Evolutionary conservation across 2,329 filamentous ascomycete species (phyloP).

Genomic region (Calonectria ilicicola): DNA sequence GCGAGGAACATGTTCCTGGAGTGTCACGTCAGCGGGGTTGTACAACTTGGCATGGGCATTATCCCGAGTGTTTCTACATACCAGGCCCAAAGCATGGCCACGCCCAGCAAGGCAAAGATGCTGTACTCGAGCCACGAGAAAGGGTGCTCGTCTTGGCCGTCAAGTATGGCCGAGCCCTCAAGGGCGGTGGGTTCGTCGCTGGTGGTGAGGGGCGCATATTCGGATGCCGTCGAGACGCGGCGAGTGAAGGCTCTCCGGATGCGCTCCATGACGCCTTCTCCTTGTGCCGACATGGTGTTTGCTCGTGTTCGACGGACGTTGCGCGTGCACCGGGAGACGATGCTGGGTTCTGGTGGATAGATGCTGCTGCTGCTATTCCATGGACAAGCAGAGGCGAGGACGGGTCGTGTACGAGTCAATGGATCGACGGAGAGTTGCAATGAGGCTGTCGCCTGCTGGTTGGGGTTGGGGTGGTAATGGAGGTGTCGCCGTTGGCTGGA

Average conservation of each 20-base stretch:
- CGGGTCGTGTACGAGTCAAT: neutral
- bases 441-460: conserved; percentile 4
- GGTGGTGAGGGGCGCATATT: conserved; percentile 49
- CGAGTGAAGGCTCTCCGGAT: conserved; percentile 40
- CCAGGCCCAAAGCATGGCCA: conserved; percentile 99
- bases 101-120: conserved; percentile 86
- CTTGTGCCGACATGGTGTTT: neutral
- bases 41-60: neutral
- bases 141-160: conserved; percentile 55
- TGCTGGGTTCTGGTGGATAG: neutral
- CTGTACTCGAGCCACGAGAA: conserved; percentile 91
- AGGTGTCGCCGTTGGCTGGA: conserved; percentile 27
- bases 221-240: conserved; percentile 38
- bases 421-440: neutral
- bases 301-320: neutral
- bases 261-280: conserved; percentile 41
- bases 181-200: conserved; percentile 43
- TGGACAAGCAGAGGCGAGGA: neutral
- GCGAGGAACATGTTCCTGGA: conserved; percentile 97
- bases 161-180: conserved; percentile 42
- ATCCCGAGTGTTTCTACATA: conserved; percentile 56
- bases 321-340: neutral
- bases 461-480: conserved; percentile 26
- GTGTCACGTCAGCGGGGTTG: neutral
- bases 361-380: neutral